Percentiles rank a stretch among this genome's conserved stretches.
Conservation (phyloP, 495 filamentous ascomycete genomes). For the Annulohypoxylon bovei region DNA sequence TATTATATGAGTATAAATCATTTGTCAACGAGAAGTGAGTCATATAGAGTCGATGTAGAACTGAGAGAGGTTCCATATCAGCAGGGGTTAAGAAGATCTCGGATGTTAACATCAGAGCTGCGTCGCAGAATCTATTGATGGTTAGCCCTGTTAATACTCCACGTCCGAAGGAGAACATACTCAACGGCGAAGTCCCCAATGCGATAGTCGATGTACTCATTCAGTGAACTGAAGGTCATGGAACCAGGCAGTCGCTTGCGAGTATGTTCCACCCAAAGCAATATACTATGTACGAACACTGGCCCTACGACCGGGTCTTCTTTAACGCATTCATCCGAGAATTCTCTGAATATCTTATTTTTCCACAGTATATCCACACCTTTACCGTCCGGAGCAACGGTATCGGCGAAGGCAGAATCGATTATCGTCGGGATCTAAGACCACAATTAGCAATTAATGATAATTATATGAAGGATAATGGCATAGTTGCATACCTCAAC, state of each 20-base stretch:
- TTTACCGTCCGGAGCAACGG: background rate
- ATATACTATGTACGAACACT: background rate
- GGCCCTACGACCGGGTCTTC: constrained; percentile 10
- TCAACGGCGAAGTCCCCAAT: constrained; percentile 15
- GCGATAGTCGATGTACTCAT: constrained; percentile 10
- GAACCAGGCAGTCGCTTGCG: constrained; percentile 5
- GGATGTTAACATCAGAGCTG: constrained; percentile 10
- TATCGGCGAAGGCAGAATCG: background rate
- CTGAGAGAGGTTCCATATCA: constrained; percentile 2
- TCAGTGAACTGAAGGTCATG: constrained; percentile 2
- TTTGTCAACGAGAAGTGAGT: constrained; percentile 5
- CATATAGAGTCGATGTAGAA: background rate
- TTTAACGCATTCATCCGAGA: background rate
- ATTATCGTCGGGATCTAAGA: constrained; percentile 1
- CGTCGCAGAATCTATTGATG: constrained; percentile 11
- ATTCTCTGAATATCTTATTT: constrained; percentile 13
- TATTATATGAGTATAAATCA: constrained; percentile 12
- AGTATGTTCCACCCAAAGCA: constrained; percentile 18
- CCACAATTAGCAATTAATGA: background rate
- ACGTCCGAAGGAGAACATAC: background rate
- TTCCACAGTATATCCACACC: background rate
- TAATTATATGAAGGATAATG: background rate
- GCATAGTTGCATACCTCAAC: background rate
- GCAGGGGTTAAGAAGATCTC: background rate
- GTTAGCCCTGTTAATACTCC: background rate